Conservation (phyloP, 345 rosid species). For the Camelina sativa region DNA sequence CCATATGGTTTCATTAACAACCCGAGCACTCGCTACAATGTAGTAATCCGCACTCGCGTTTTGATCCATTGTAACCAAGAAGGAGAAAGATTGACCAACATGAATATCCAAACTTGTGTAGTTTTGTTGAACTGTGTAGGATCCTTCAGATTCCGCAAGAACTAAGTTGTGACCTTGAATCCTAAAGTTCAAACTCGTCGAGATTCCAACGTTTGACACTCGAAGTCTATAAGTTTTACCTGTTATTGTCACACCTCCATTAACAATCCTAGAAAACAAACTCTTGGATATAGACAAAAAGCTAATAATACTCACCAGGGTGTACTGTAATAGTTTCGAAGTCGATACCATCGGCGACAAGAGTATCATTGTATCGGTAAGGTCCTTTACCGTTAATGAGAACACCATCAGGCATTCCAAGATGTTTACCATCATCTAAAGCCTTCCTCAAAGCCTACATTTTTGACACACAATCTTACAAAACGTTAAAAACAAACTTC, state of each 20-base stretch:
- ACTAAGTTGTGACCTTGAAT: constrained; percentile 92
- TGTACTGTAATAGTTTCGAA: constrained; percentile 79
- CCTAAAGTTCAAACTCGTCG: constrained; percentile 94
- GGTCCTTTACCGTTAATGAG: constrained; percentile 99
- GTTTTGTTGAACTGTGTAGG: constrained; percentile 96
- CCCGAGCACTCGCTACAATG: constrained; percentile 94
- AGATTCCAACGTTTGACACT: constrained; percentile 90
- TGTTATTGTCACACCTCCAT: constrained; percentile 42
- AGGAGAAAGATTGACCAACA: constrained; percentile 92
- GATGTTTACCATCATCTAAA: constrained; percentile 88
- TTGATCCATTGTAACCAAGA: constrained; percentile 93
- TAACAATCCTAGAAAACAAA: background rate
- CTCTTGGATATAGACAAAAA: constrained; percentile 7
- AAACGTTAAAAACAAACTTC: background rate
- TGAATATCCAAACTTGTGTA: constrained; percentile 98
- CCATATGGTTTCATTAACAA: constrained; percentile 89
- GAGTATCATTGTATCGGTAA: constrained; percentile 81
- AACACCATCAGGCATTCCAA: constrained; percentile 97
- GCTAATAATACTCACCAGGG: constrained; percentile 64
- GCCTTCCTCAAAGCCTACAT: constrained; percentile 87
- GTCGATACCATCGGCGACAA: constrained; percentile 78
- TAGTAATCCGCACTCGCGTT: constrained; percentile 97
- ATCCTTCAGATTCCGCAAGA: constrained; percentile 91
- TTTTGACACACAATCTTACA: constrained; percentile 13
- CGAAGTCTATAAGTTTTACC: constrained; percentile 91